Percentiles rank a stretch among this genome's conserved stretches.
These are phyloP conservation scores for Leccinum pseudoinsigne DNA, from an alignment of 1,284 basidiomycete genomes.

Conservation along the genomic window DNA sequence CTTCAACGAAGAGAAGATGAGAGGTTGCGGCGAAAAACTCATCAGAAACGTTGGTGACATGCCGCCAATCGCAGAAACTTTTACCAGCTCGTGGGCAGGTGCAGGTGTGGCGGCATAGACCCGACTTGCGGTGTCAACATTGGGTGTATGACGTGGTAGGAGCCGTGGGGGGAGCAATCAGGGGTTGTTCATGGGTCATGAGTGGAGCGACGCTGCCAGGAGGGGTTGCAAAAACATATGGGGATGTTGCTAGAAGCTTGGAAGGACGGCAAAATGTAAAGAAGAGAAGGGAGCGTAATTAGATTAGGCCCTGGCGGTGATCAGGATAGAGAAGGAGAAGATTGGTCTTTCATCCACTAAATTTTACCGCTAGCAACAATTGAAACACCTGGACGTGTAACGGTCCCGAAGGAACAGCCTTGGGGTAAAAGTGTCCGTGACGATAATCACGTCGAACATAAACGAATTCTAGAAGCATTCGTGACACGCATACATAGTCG, in stretches of 20 bases:
- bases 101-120: slow-evolving; percentile 14
- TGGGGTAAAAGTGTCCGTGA: neutral
- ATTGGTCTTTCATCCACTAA: neutral
- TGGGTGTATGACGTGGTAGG: slow-evolving; percentile 29
- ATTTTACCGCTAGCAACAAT: slow-evolving; percentile 15
- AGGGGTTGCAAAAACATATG: slow-evolving; percentile 26
- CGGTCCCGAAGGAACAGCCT: neutral
- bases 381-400: slow-evolving; percentile 9
- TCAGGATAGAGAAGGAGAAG: slow-evolving; percentile 2
- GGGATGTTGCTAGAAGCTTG: slow-evolving; percentile 27
- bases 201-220: slow-evolving; percentile 10
- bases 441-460: slow-evolving; percentile 11
- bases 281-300: neutral
- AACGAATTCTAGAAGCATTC: neutral
- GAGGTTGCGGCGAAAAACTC: slow-evolving; percentile 93
- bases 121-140: slow-evolving; percentile 27
- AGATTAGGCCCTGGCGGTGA: slow-evolving; percentile 8
- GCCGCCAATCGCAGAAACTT: no score
- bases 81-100: slow-evolving; percentile 7
- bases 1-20: slow-evolving; percentile 83
- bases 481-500: neutral
- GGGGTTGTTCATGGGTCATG: slow-evolving; percentile 16
- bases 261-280: slow-evolving; percentile 32
- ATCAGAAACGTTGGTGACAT: slow-evolving; percentile 72
- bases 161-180: slow-evolving; percentile 8